These are phyloP conservation scores for Penicillium corylophilum DNA, from an alignment of 2,329 filamentous ascomycete species.

Conservation along the genomic window DNA sequence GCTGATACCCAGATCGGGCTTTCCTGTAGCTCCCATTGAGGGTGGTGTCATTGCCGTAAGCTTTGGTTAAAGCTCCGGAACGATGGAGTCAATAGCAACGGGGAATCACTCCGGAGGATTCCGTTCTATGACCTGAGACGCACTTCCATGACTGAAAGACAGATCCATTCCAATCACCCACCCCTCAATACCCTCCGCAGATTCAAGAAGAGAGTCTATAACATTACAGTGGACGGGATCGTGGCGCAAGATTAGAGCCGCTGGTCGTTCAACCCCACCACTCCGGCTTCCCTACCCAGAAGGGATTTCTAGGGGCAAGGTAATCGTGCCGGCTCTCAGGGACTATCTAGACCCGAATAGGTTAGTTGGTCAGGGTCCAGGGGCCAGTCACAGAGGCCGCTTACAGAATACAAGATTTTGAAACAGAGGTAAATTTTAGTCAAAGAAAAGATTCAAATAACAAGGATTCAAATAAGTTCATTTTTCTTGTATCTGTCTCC, in stretches of 20 bases:
- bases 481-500: neutral
- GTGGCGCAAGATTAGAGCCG: neutral
- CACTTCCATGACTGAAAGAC: neutral
- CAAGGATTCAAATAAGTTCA: too few species aligned
- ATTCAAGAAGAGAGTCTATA: neutral
- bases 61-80: neutral
- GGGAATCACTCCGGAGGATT: too few species aligned
- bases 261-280: neutral
- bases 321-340: neutral
- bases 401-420: neutral
- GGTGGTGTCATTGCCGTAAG: neutral
- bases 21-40: neutral
- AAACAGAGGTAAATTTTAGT: neutral
- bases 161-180: neutral
- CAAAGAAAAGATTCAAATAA: neutral
- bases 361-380: neutral
- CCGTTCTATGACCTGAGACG: too few species aligned
- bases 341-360: neutral
- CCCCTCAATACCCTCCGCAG: too few species aligned
- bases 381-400: neutral
- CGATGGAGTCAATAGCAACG: neutral
- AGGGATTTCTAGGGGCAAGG: neutral
- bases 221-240: neutral
- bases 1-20: neutral
- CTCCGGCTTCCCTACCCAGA: too few species aligned